Evolutionary conservation across 352 stramenopile genomes (phyloP).

Genomic region (Phytophthora agathidicida): DNA sequence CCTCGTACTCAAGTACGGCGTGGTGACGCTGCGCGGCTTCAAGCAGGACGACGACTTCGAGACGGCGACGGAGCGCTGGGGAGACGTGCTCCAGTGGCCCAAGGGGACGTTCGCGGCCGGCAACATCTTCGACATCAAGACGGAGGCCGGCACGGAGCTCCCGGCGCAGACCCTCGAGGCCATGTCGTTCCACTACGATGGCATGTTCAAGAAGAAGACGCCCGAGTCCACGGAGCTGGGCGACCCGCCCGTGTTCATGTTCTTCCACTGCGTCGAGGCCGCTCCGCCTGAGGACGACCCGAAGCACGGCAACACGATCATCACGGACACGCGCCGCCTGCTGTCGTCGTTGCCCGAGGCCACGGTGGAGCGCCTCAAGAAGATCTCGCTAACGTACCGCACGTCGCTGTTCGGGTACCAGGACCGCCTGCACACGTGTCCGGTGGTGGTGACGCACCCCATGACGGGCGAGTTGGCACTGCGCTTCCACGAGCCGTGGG

Average conservation of each 20-base stretch:
- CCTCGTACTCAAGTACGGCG: conserved; percentile 22
- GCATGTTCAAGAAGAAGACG: conserved; percentile 35
- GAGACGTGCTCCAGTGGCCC: conserved; percentile 27
- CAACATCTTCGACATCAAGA: conserved; percentile 30
- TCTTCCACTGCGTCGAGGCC: conserved; percentile 26
- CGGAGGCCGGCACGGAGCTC: conserved; percentile 11
- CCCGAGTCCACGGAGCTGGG: conserved; percentile 23
- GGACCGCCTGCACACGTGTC: conserved; percentile 13
- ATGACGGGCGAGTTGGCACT: conserved; percentile 20
- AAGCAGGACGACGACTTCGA: conserved; percentile 32
- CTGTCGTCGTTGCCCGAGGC: conserved; percentile 16
- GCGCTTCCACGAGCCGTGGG: conserved; percentile 24
- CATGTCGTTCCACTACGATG: conserved; percentile 31
- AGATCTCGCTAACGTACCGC: conserved; percentile 21
- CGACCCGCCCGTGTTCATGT: conserved; percentile 27
- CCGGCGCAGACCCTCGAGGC: conserved; percentile 23
- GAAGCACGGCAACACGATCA: conserved; percentile 29
- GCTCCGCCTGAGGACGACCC: conserved; percentile 21
- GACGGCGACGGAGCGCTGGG: conserved; percentile 19
- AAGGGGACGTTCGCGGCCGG: conserved; percentile 22
- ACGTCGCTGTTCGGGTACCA: conserved; percentile 15
- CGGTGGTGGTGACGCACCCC: conserved; percentile 18
- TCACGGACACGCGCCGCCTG: conserved; percentile 27
- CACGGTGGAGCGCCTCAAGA: conserved; percentile 27
- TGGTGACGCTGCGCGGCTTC: conserved; percentile 23